Conservation (phyloP, 495 filamentous ascomycete species). For the Aspergillus conjunctus region DNA sequence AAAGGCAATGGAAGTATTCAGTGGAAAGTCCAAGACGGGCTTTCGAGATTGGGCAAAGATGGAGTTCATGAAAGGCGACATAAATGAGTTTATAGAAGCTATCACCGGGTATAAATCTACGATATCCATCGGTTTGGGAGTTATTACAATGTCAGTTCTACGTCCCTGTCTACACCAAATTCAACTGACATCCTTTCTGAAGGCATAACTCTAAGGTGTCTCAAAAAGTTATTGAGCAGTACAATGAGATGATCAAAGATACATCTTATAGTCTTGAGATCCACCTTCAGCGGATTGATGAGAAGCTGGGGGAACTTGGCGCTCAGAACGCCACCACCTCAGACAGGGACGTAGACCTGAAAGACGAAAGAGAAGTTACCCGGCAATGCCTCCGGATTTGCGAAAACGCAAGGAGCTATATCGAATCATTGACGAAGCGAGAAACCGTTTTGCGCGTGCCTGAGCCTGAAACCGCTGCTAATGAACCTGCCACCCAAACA, state of each 20-base stretch:
- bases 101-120: constrained; percentile 22
- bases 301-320: constrained; percentile 12
- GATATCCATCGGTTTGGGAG: constrained; percentile 16
- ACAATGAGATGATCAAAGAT: constrained; percentile 23
- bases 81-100: constrained; percentile 22
- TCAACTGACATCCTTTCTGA: constrained; percentile 4
- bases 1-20: constrained; percentile 15
- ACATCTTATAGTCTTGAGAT: constrained; percentile 19
- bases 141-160: constrained; percentile 20
- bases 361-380: constrained; percentile 17
- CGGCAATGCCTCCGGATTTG: constrained; percentile 22
- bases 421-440: constrained; percentile 15
- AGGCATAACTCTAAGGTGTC: constrained; percentile 21
- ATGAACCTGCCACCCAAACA: not conserved
- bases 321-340: not conserved
- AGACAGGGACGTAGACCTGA: constrained; percentile 4
- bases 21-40: constrained; percentile 14
- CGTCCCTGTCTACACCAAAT: not conserved
- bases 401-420: constrained; percentile 14
- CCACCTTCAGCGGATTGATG: constrained; percentile 14
- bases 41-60: constrained; percentile 23
- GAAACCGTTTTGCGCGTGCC: constrained; percentile 9
- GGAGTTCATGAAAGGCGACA: constrained; percentile 24
- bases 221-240: constrained; percentile 15
- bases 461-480: not conserved